Evolutionary conservation across 2,329 filamentous ascomycete species (phyloP).

Genomic region (Pseudocercospora macadamiae): DNA sequence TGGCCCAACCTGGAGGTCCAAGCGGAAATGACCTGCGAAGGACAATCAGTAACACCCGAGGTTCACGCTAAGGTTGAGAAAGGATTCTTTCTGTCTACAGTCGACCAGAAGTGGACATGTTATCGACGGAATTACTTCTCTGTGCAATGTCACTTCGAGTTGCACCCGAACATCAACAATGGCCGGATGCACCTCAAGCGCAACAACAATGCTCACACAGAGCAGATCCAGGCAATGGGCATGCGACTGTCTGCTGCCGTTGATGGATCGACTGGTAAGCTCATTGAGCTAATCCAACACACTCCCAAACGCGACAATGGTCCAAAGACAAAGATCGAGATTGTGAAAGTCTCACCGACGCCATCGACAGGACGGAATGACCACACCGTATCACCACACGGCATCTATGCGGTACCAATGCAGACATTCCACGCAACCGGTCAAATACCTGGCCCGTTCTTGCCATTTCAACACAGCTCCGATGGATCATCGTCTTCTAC

Average conservation of each 20-base stretch:
- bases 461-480: conserved; percentile 45
- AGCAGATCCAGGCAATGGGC: conserved; percentile 72
- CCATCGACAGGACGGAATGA: conserved; percentile 53
- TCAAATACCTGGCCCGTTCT: conserved; percentile 41
- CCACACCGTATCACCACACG: conserved; percentile 43
- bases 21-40: conserved; percentile 66
- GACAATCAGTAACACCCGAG: conserved; percentile 65
- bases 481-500: conserved; percentile 26
- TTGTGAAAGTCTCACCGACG: conserved; percentile 69
- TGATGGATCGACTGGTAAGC: conserved; percentile 73
- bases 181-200: conserved; percentile 61
- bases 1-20: conserved; percentile 54
- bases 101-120: conserved; percentile 84
- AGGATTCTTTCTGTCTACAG: conserved; percentile 73
- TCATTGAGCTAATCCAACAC: conserved; percentile 84
- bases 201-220: conserved; percentile 42
- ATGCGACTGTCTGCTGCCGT: conserved; percentile 85
- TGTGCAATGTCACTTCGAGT: conserved; percentile 75
- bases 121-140: conserved; percentile 91
- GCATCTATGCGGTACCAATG: conserved; percentile 39
- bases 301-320: conserved; percentile 91
- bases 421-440: conserved; percentile 44
- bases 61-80: conserved; percentile 84
- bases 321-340: conserved; percentile 72
- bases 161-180: conserved; percentile 64